Evolutionary conservation across 768 basidiomycete species (phyloP).

Genomic region (Pleurotus cornucopiae): DNA sequence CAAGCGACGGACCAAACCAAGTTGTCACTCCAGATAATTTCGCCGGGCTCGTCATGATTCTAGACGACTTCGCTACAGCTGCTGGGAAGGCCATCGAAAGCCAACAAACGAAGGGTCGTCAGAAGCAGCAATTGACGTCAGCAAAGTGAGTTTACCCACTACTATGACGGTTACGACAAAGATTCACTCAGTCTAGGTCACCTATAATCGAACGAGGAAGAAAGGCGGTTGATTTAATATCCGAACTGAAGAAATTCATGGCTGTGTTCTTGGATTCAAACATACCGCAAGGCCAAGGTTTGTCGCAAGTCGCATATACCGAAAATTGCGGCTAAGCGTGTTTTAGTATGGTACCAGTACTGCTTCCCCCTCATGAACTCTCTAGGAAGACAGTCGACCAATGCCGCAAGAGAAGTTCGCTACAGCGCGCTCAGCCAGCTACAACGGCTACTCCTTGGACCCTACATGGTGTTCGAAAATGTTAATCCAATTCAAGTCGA

Average conservation of each 20-base stretch:
- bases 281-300: constrained; percentile 40
- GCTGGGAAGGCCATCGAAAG: constrained; percentile 59
- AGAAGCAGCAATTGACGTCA: constrained; percentile 43
- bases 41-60: constrained; percentile 66
- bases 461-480: constrained; percentile 58
- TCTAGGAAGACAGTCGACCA: constrained; percentile 78
- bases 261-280: constrained; percentile 51
- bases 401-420: constrained; percentile 79
- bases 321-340: background rate
- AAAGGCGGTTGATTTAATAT: constrained; percentile 77
- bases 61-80: constrained; percentile 83
- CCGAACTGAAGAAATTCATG: constrained; percentile 66
- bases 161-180: constrained; percentile 3
- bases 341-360: constrained; percentile 70
- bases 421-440: constrained; percentile 76
- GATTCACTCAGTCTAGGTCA: constrained; percentile 41
- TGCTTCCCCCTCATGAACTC: constrained; percentile 71
- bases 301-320: constrained; percentile 8
- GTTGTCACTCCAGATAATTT: constrained; percentile 76
- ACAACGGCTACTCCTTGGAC: constrained; percentile 81
- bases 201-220: constrained; percentile 77
- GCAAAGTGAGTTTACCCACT: constrained; percentile 38
- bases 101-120: constrained; percentile 50
- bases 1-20: constrained; percentile 55
- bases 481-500: constrained; percentile 62